Base-by-base conservation (phyloP, 2,329 filamentous ascomycete species). In the Cytospora piceae region DNA sequence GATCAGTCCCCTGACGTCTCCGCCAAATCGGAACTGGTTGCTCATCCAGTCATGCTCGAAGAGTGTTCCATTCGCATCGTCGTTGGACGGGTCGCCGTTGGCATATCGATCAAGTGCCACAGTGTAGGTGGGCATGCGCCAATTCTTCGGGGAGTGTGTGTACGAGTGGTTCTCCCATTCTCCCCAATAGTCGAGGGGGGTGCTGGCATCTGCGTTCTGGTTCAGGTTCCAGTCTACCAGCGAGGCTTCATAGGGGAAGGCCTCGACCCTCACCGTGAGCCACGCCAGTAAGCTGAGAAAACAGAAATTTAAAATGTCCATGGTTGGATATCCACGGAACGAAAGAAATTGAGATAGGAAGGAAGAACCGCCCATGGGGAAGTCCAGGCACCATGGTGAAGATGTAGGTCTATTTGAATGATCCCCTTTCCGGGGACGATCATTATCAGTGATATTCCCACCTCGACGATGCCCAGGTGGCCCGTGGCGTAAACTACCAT, bases 11-110 rank as follows among this genome's bases (percentile, higher is more conserved):
- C 76, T 74, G 17, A 85, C 76, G 72, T 88, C 85, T 66, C 86
- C 86, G 17, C 86, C 85, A 76, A 86, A 83, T n/a, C 86, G 83
- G 75, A 88, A 82, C 71, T 87, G 85, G 61, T 83, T 87, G 52
- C 81, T 84, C 68, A 79, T 80, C 61, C 80, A 72, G 71, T 88
- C 85, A 73, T 87, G 84, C 68, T 88, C 86, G 73, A 83, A 88
- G 2, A 77, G 68, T 0, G 85, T 87, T 15, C 81, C 83, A 70
- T 88, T 88, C 24, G 83, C 81, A 67, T 88, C 82, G 71, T 89
- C 85, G 70, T 89, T 89, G 15, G 80, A 80, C 8, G 86, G 86
- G 69, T 88, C 83, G 15, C 86, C 86, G 70, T 89, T 87, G 31
- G 86, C 84, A 70, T 85, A 88, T 64, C 85, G 78, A 72, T 89